phyloP scores from a whole-genome alignment of 1,284 basidiomycete species.

The Coniophora puteana region DNA sequence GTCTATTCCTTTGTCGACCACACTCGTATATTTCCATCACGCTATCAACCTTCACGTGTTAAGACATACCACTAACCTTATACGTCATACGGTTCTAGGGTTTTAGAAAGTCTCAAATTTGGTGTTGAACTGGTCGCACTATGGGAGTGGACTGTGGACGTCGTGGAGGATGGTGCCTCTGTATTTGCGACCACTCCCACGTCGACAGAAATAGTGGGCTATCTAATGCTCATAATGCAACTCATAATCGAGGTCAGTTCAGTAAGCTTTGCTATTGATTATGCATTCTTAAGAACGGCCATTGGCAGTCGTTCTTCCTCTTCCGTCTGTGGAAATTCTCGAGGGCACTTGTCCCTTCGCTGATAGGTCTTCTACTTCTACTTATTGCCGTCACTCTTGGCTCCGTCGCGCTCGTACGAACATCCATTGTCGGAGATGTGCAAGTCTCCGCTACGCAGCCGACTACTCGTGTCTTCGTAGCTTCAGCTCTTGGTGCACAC shows the following conservation, averaged over 20 bases:
- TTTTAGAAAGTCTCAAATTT: background rate
- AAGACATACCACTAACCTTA: too few relatives aligned
- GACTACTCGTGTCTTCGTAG: conserved; percentile 1
- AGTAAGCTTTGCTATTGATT: background rate
- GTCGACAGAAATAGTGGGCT: background rate
- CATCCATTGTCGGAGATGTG: background rate
- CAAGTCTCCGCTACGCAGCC: conserved; percentile 3
- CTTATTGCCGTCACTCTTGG: conserved; percentile 2
- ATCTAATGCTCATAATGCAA: conserved; percentile 1
- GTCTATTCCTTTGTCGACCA: background rate
- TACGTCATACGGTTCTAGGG: too few relatives aligned
- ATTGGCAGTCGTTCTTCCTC: conserved; percentile 2
- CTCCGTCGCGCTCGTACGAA: background rate
- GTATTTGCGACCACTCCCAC: too few relatives aligned
- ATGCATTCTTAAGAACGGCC: background rate
- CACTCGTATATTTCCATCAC: background rate
- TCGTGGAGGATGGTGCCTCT: conserved; percentile 5
- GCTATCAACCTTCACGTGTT: too few relatives aligned
- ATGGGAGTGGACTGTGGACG: conserved; percentile 1
- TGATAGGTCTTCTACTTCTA: too few relatives aligned
- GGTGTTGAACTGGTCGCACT: too few relatives aligned
- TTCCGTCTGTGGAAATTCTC: conserved; percentile 8
- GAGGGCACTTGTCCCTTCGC: background rate
- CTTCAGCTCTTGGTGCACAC: background rate
- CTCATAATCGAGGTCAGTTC: conserved; percentile 2